Evolutionary conservation across 2,329 filamentous ascomycete species (phyloP).

Genomic region (Cryphonectria nitschkei): DNA sequence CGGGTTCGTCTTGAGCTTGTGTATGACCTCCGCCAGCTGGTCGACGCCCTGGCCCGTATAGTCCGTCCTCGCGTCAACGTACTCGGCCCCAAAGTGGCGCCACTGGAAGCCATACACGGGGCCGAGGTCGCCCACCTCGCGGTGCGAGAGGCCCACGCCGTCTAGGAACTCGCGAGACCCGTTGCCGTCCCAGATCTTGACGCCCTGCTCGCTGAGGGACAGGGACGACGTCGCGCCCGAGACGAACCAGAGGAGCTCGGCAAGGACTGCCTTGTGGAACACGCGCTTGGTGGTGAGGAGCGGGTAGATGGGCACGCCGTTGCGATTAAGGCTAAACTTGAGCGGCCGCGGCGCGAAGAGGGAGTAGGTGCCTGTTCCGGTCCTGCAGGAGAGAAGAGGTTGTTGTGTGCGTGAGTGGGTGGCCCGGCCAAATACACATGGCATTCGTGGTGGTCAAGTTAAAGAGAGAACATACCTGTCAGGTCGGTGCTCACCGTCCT

Average conservation of each 20-base stretch:
- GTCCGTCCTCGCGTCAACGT: slow-evolving; percentile 76
- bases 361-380: slow-evolving; percentile 89
- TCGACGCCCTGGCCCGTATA: slow-evolving; percentile 91
- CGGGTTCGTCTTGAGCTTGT: slow-evolving; percentile 80
- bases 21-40: slow-evolving; percentile 87
- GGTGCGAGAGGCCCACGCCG: slow-evolving; percentile 77
- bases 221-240: slow-evolving; percentile 79
- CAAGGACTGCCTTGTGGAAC: slow-evolving; percentile 86
- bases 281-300: slow-evolving; percentile 98
- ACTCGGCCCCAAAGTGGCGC: slow-evolving; percentile 95
- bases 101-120: slow-evolving; percentile 99
- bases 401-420: neutral
- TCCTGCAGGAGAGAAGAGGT: slow-evolving; percentile 54
- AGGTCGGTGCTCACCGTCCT: slow-evolving; percentile 82
- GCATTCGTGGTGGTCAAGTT: neutral
- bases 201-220: slow-evolving; percentile 74
- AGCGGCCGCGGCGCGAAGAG: slow-evolving; percentile 86
- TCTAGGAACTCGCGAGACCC: slow-evolving; percentile 90
- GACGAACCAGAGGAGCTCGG: slow-evolving; percentile 96
- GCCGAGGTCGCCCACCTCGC: slow-evolving; percentile 85
- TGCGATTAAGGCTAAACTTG: slow-evolving; percentile 78
- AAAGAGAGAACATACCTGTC: slow-evolving; percentile 65
- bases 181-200: slow-evolving; percentile 99
- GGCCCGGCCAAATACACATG: slow-evolving; percentile 16
- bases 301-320: slow-evolving; percentile 71